A percentile compares a stretch with the other conserved stretches of the same genome.
Conservation (phyloP, 495 filamentous ascomycete genomes). For the Hypoxylon intermedium region DNA sequence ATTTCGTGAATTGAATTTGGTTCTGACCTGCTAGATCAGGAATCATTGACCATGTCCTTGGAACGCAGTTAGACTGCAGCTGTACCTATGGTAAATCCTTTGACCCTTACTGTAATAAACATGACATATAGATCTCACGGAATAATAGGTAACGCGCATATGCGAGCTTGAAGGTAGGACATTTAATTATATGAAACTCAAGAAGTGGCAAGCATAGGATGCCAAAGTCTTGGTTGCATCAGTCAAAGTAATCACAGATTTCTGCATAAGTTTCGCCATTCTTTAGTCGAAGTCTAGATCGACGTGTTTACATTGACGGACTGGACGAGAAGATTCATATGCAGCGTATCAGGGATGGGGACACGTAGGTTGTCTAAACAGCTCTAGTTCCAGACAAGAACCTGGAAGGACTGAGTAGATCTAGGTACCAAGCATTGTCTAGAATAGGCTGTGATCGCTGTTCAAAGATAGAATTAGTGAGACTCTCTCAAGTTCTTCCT, state of each 20-base stretch:
- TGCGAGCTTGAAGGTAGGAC: neutral
- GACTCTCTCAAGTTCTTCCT: neutral
- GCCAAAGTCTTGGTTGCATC: slow-evolving; percentile 4
- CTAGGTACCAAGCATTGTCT: slow-evolving; percentile 1
- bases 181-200: slow-evolving; percentile 1
- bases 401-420: slow-evolving; percentile 9
- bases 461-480: neutral
- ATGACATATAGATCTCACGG: neutral
- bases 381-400: slow-evolving; percentile 5
- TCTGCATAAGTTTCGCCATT: too few relatives aligned
- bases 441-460: neutral
- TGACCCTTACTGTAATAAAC: slow-evolving; percentile 3
- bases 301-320: too few relatives aligned
- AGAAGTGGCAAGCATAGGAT: slow-evolving; percentile 16
- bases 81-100: slow-evolving; percentile 2
- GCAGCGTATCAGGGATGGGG: slow-evolving; percentile 4
- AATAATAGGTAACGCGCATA: slow-evolving; percentile 7
- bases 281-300: too few relatives aligned
- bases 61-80: slow-evolving; percentile 7
- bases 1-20: neutral
- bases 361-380: slow-evolving; percentile 7
- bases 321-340: slow-evolving; percentile 12
- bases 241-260: too few relatives aligned
- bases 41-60: neutral
- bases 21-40: neutral